These are phyloP conservation scores for Herpetospermum pedunculosum DNA, from an alignment of 306 rosid species.

Conservation along the genomic window DNA sequence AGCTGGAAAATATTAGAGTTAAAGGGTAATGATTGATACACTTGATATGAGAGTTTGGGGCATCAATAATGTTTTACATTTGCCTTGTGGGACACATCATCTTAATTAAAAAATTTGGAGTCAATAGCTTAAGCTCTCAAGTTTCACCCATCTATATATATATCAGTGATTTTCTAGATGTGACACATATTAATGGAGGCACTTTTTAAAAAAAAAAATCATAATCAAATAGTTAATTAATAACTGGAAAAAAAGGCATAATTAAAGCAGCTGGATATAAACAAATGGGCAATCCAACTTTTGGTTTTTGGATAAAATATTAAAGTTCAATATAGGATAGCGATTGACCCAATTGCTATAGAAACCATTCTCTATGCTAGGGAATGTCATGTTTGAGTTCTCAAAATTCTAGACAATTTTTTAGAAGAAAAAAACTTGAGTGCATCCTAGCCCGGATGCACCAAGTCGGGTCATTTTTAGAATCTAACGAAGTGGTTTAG, in stretches of 20 bases:
- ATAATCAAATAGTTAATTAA: background rate
- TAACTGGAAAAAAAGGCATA: background rate
- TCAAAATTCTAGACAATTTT: background rate
- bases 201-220: background rate
- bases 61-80: conserved; percentile 3
- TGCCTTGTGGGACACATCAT: conserved; percentile 5
- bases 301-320: background rate
- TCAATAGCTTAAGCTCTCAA: background rate
- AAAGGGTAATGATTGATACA: conserved; percentile 6
- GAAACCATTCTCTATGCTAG: background rate
- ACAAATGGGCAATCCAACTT: background rate
- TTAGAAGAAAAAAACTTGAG: too few species aligned
- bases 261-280: background rate
- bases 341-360: background rate
- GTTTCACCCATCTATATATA: background rate
- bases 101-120: background rate
- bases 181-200: background rate
- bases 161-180: background rate
- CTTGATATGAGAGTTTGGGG: conserved; percentile 1
- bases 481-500: too few species aligned
- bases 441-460: too few species aligned
- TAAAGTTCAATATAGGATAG: background rate
- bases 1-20: background rate
- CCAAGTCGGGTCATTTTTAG: too few species aligned
- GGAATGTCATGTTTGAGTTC: background rate